Conservation (phyloP, 345 rosid species). For the Lumnitzera littorea region DNA sequence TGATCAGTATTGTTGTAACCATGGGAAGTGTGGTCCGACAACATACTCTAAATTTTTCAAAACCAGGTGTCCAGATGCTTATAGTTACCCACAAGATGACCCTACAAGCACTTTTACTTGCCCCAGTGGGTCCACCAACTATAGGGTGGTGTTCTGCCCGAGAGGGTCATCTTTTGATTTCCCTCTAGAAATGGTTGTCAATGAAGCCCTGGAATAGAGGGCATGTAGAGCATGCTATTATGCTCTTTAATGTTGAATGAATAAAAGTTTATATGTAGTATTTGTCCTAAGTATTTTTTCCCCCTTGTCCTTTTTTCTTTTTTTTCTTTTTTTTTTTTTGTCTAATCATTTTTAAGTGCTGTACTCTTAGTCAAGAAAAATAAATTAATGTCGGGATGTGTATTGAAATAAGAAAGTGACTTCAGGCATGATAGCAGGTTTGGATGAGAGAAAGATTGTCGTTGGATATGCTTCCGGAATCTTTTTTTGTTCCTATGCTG, state of each 20-base stretch:
- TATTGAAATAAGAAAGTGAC: too few relatives aligned
- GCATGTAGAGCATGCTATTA: too few relatives aligned
- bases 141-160: constrained; percentile 25
- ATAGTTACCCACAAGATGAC: constrained; percentile 25
- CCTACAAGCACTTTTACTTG: constrained; percentile 27
- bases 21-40: constrained; percentile 16
- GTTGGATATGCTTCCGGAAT: too few relatives aligned
- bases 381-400: too few relatives aligned
- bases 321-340: too few relatives aligned
- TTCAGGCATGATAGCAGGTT: too few relatives aligned
- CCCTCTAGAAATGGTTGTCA: constrained; percentile 15
- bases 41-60: constrained; percentile 17
- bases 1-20: constrained; percentile 37
- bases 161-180: constrained; percentile 11
- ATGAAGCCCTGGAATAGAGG: not conserved
- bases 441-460: too few relatives aligned
- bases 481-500: too few relatives aligned
- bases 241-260: not conserved
- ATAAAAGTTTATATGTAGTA: not conserved
- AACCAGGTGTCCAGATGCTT: constrained; percentile 18
- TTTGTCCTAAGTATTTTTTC: too few relatives aligned
- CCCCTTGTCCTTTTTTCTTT: too few relatives aligned
- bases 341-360: too few relatives aligned
- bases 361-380: too few relatives aligned
- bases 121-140: constrained; percentile 19